phyloP scores from a whole-genome alignment of 768 basidiomycete genomes.

The Hygrophorus russula region DNA sequence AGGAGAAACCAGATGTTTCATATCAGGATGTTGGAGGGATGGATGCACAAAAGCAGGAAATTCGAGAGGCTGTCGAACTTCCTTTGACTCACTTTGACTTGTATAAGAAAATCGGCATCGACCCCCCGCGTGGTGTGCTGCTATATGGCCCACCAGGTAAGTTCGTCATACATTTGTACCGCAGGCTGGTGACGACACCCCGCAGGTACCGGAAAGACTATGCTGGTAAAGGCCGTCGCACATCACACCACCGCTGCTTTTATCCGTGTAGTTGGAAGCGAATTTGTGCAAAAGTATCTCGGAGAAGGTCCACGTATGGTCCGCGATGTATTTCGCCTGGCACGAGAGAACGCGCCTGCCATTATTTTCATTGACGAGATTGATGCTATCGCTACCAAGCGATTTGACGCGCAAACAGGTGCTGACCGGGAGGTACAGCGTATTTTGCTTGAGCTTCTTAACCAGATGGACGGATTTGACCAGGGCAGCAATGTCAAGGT shows the following conservation, averaged over 20 bases:
- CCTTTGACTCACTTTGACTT: slow-evolving; percentile 95
- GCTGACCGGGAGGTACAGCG: slow-evolving; percentile 99
- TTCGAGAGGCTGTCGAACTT: slow-evolving; percentile 94
- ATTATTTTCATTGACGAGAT: slow-evolving; percentile 99
- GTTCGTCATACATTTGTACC: slow-evolving; percentile 10
- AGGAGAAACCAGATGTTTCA: slow-evolving; percentile 90
- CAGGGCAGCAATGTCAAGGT: slow-evolving; percentile 98
- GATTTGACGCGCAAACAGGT: slow-evolving; percentile 98
- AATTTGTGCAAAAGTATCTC: slow-evolving; percentile 99
- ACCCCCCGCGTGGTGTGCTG: slow-evolving; percentile 94
- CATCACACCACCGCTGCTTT: slow-evolving; percentile 95
- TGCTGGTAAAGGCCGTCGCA: slow-evolving; percentile 99
- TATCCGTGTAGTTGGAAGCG: slow-evolving; percentile 95
- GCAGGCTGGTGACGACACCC: neutral
- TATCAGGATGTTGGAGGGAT: slow-evolving; percentile 96
- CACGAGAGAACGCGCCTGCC: slow-evolving; percentile 91
- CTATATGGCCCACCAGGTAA: slow-evolving; percentile 94
- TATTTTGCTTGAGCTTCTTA: slow-evolving; percentile 90
- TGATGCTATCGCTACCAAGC: slow-evolving; percentile 98
- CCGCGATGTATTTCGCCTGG: slow-evolving; percentile 95
- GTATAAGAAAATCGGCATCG: slow-evolving; percentile 99
- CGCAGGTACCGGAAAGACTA: slow-evolving; percentile 92
- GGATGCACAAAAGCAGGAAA: slow-evolving; percentile 98
- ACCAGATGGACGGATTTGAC: slow-evolving; percentile 99
- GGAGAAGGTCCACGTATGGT: slow-evolving; percentile 99